These are phyloP conservation scores for Thelephora ganbajun DNA, from an alignment of 768 basidiomycete genomes.

Conservation along the genomic window DNA sequence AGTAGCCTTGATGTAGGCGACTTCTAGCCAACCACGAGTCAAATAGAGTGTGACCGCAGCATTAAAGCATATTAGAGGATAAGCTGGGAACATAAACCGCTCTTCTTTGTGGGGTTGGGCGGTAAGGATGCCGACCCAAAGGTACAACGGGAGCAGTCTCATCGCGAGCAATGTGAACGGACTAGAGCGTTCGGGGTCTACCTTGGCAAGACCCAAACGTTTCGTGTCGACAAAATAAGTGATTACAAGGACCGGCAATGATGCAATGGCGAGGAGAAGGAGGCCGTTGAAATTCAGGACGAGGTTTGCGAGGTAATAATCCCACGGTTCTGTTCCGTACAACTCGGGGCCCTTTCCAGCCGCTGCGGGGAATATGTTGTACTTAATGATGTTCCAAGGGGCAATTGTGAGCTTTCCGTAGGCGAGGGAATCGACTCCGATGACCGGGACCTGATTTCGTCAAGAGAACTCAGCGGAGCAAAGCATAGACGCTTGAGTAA, in stretches of 20 bases:
- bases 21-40: conserved; percentile 77
- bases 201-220: conserved; percentile 46
- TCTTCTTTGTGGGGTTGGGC: conserved; percentile 93
- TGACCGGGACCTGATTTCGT: conserved; percentile 57
- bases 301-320: conserved; percentile 81
- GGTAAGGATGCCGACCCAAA: conserved; percentile 78
- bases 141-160: conserved; percentile 76
- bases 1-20: conserved; percentile 56
- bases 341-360: conserved; percentile 70
- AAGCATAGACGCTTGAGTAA: not conserved
- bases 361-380: conserved; percentile 80
- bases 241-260: conserved; percentile 64
- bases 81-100: conserved; percentile 94
- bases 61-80: conserved; percentile 86
- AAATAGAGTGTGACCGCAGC: conserved; percentile 84
- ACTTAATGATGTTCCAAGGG: conserved; percentile 86
- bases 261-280: conserved; percentile 63
- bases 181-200: conserved; percentile 49
- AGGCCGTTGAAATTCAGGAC: conserved; percentile 90
- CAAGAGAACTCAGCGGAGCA: not conserved
- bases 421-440: conserved; percentile 70
- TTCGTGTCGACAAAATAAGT: conserved; percentile 66
- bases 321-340: conserved; percentile 83
- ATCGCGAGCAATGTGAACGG: conserved; percentile 67
- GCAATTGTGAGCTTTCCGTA: conserved; percentile 72